These are phyloP conservation scores for Xerocomus brunneocitrinus DNA, from an alignment of 768 basidiomycete species.

Conservation along the genomic window DNA sequence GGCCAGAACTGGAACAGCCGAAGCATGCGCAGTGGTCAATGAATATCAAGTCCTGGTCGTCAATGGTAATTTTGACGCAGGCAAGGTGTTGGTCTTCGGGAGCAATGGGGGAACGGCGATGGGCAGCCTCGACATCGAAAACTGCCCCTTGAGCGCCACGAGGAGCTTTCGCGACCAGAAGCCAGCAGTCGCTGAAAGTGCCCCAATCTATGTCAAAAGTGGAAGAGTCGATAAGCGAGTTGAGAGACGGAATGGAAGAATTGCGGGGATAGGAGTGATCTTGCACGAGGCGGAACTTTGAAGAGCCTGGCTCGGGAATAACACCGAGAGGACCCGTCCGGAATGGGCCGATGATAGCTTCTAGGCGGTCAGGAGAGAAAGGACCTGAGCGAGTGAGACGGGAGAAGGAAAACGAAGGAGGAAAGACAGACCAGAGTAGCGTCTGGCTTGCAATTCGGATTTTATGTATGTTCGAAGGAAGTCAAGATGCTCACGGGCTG, in stretches of 20 bases:
- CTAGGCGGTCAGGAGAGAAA: slow-evolving; percentile 24
- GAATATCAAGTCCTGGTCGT: neutral
- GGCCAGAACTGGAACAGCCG: slow-evolving; percentile 24
- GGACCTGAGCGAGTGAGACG: neutral
- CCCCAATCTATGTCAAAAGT: too few species aligned
- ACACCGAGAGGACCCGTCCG: slow-evolving; percentile 37
- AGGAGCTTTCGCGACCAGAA: too few species aligned
- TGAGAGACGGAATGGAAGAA: too few species aligned
- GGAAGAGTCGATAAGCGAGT: too few species aligned
- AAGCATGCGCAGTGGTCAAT: slow-evolving; percentile 17
- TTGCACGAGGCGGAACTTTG: slow-evolving; percentile 31
- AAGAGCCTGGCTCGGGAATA: slow-evolving; percentile 31
- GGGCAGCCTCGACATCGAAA: too few species aligned
- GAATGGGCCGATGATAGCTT: slow-evolving; percentile 38
- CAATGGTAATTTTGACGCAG: neutral
- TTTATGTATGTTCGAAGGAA: too few species aligned
- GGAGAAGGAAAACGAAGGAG: too few species aligned
- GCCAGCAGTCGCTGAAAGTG: too few species aligned
- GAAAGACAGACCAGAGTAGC: slow-evolving; percentile 23
- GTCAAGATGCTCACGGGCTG: too few species aligned
- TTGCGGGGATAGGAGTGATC: slow-evolving; percentile 21
- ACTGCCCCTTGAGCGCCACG: too few species aligned
- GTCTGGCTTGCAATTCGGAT: too few species aligned
- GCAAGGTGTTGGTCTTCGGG: neutral
- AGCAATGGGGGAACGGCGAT: too few species aligned